phyloP scores from a whole-genome alignment of 2,329 filamentous ascomycete species.

The Boeremia exigua region DNA sequence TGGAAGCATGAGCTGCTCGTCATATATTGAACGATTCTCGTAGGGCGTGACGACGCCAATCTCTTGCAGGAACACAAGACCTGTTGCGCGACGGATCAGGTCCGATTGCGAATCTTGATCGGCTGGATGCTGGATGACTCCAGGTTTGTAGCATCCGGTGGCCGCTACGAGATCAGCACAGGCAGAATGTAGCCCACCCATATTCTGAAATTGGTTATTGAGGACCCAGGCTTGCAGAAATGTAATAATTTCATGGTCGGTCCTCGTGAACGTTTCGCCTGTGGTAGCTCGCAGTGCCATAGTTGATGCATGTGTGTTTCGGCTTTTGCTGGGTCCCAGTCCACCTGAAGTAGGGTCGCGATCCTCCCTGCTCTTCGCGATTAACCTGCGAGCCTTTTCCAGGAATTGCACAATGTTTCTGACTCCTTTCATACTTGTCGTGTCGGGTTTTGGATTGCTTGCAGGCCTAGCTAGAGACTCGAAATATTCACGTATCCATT shows the following conservation, averaged over 20 bases:
- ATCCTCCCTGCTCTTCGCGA: constrained; percentile 48
- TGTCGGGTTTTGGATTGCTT: not conserved
- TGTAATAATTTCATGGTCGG: constrained; percentile 64
- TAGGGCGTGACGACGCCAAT: constrained; percentile 73
- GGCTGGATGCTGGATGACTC: constrained; percentile 40
- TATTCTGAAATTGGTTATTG: constrained; percentile 32
- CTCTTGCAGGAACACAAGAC: constrained; percentile 75
- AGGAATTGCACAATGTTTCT: constrained; percentile 49
- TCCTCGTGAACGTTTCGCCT: constrained; percentile 53
- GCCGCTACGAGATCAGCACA: constrained; percentile 70
- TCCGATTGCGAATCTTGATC: constrained; percentile 28
- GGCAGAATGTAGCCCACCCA: constrained; percentile 63
- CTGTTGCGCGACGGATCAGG: constrained; percentile 45
- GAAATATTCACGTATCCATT: constrained; percentile 61
- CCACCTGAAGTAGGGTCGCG: constrained; percentile 43
- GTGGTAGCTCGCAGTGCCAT: constrained; percentile 23
- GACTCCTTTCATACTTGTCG: constrained; percentile 24
- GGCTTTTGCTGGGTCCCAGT: constrained; percentile 49
- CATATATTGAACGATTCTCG: constrained; percentile 71
- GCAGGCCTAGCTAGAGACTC: constrained; percentile 50
- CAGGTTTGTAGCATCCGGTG: constrained; percentile 64
- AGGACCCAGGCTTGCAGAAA: constrained; percentile 71
- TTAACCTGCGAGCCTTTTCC: constrained; percentile 48
- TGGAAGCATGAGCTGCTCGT: constrained; percentile 60
- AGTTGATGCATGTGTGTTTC: constrained; percentile 25